A percentile compares a stretch with the other conserved stretches of the same genome.
phyloP scores from a whole-genome alignment of 2,329 filamentous ascomycete genomes.

The Apiospora sp. region DNA sequence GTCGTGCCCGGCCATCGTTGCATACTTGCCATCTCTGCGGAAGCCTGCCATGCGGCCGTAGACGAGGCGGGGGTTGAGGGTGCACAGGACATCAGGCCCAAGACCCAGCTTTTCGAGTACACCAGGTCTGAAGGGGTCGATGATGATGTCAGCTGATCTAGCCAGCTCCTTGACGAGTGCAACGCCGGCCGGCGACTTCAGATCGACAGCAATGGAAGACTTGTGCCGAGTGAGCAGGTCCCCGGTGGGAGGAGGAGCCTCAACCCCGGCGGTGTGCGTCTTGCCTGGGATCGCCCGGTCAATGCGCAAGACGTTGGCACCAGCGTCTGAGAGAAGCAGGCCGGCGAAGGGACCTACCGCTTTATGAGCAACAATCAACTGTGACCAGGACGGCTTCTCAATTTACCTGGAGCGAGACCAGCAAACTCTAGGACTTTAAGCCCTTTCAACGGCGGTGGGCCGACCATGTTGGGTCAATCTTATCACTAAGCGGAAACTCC shows the following conservation, averaged over 20 bases:
- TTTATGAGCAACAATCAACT: constrained; percentile 3
- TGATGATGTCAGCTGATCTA: constrained; percentile 75
- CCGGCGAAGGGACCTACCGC: constrained; percentile 82
- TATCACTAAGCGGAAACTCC: background rate
- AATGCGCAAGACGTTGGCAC: constrained; percentile 86
- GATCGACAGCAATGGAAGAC: constrained; percentile 78
- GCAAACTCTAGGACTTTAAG: constrained; percentile 68
- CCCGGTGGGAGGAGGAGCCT: constrained; percentile 52
- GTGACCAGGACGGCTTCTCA: background rate
- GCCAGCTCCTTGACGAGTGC: constrained; percentile 73
- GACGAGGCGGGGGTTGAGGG: constrained; percentile 77
- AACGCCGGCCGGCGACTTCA: constrained; percentile 72
- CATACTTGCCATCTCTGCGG: constrained; percentile 84
- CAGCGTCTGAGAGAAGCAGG: constrained; percentile 87
- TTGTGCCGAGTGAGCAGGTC: constrained; percentile 87
- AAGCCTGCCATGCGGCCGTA: constrained; percentile 91
- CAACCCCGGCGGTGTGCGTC: constrained; percentile 47
- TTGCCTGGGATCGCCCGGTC: constrained; percentile 67
- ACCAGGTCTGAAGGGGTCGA: constrained; percentile 92
- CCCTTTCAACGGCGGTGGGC: constrained; percentile 54
- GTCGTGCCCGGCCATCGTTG: constrained; percentile 89
- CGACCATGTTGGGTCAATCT: constrained; percentile 42
- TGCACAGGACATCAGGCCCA: constrained; percentile 72
- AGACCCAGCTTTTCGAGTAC: constrained; percentile 87
- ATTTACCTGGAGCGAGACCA: constrained; percentile 67